These are phyloP conservation scores for Cunninghamia lanceolata DNA, from an alignment of 75 land plant species.

Conservation along the genomic window DNA sequence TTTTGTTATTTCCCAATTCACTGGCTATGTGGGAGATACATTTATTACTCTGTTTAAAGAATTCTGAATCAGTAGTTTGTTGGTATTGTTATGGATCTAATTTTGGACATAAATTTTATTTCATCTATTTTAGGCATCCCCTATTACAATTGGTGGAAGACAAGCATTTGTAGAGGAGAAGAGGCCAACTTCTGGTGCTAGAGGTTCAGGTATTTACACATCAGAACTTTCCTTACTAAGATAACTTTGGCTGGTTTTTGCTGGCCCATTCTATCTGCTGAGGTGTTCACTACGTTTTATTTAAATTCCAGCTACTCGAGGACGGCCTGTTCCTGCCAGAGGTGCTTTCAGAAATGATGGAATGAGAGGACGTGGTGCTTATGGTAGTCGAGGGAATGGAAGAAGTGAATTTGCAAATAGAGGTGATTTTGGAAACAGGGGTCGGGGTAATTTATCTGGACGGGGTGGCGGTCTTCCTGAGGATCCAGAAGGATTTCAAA, in stretches of 20 bases:
- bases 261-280: not conserved
- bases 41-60: not conserved
- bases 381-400: conserved; percentile 29
- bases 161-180: conserved; percentile 13
- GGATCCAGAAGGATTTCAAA: conserved; percentile 35
- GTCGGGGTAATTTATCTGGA: conserved; percentile 24
- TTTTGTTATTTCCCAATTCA: not conserved
- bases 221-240: not conserved
- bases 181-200: conserved; percentile 4
- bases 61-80: not conserved
- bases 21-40: not conserved
- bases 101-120: not conserved
- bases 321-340: conserved; percentile 26
- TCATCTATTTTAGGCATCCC: conserved; percentile 9
- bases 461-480: conserved; percentile 15
- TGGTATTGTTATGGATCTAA: not conserved
- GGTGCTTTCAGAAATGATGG: conserved; percentile 39
- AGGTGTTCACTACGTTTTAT: not conserved
- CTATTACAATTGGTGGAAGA: conserved; percentile 6
- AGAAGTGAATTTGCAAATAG: conserved; percentile 28
- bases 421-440: conserved; percentile 27
- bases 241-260: not conserved
- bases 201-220: not conserved
- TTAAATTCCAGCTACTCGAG: conserved; percentile 13
- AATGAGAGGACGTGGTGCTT: conserved; percentile 35